Base-by-base conservation (phyloP, 306 rosid genomes). In the Acmispon strigosus region DNA sequence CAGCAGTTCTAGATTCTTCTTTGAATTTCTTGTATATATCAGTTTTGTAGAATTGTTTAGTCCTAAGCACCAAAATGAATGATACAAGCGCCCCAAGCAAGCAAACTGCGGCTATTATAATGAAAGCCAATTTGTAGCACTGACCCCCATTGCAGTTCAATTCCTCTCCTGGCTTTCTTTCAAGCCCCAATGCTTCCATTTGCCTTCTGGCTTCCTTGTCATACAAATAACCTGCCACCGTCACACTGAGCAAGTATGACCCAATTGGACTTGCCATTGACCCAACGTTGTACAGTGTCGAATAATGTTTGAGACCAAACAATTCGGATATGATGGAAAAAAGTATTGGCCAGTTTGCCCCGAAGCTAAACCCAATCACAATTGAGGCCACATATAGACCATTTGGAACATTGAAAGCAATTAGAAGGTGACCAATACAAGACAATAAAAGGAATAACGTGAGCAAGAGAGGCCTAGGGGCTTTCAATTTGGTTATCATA, bases 331-430 rank as follows among this genome's bases (percentile, higher is more conserved):
- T 76, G 12, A 83, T 88, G 55, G 96, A 77, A 24, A 81, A 83
- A 3, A 90, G 86, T 8, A 88, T 3, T 2, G 90, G 92, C 92
- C 90, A 86, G 1, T 76, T 88, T 0, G 96, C 96, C 1, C 96
- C 96, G 36, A 84, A 90, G 57, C 85, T 81, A 29, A 86, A 85
- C 7, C 96, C 96, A 22, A 83, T 83, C 2, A 88, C 73, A 0
- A 86, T 3, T 0, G 96, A 90, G 10, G 88, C 88, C 8, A 70
- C 47, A 15, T 86, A 86, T 8, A 86, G 86, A 2, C 82, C 82
- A 10, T 74, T 83, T 0, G 84, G 24, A 15, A 83, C 84, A 37
- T 72, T 61, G 22, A 86, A 81, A 7, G 88, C 88, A 16, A 86
- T 77, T 1, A 86, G 47, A 22, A 86, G 80, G 72, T 86, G 68